phyloP scores from a whole-genome alignment of 2,329 filamentous ascomycete species.

The Alternaria incomplexa region DNA sequence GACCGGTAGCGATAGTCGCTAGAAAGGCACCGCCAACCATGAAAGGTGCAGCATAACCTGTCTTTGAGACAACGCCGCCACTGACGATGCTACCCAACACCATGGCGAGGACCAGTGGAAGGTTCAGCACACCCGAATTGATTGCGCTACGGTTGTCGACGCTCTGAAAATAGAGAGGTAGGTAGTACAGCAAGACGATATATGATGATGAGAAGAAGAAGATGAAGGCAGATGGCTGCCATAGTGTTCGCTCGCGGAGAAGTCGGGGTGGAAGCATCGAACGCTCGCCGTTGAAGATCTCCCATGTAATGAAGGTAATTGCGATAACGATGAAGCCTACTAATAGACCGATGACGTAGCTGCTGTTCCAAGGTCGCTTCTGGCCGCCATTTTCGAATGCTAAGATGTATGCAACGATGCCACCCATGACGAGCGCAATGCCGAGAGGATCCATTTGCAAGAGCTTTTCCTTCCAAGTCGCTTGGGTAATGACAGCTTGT shows the following conservation, averaged over 20 bases:
- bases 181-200: conserved; percentile 53
- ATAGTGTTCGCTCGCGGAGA: conserved; percentile 48
- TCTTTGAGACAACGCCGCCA: conserved; percentile 17
- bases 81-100: conserved; percentile 16
- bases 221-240: conserved; percentile 40
- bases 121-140: conserved; percentile 51
- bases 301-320: conserved; percentile 43
- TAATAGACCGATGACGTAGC: conserved; percentile 55
- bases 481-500: conserved; percentile 17
- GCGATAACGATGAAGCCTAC: conserved; percentile 52
- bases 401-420: conserved; percentile 51
- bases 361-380: conserved; percentile 32
- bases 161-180: conserved; percentile 59
- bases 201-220: conserved; percentile 48
- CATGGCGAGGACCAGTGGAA: conserved; percentile 50
- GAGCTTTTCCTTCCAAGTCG: conserved; percentile 45
- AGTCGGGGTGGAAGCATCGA: conserved; percentile 50
- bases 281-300: conserved; percentile 49
- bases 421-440: conserved; percentile 47
- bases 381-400: conserved; percentile 55
- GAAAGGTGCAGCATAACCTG: conserved; percentile 46
- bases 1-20: conserved; percentile 46
- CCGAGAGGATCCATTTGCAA: conserved; percentile 56
- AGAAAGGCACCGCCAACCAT: conserved; percentile 36
- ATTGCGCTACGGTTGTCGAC: conserved; percentile 46